phyloP scores from a whole-genome alignment of 2,329 filamentous ascomycete species.

The Hymenoscyphus albidus region DNA sequence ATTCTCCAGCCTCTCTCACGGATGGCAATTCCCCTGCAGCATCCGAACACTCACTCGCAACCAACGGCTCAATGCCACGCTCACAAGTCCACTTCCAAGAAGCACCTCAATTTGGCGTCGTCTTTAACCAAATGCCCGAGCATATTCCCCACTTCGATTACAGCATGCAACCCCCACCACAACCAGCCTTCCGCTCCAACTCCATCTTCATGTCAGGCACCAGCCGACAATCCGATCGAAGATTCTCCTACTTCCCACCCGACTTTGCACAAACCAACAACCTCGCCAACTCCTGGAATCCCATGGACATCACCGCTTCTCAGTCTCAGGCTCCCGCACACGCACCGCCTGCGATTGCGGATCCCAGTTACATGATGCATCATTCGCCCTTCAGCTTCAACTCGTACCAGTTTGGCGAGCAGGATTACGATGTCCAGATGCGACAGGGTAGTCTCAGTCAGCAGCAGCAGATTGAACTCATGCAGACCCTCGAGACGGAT shows the following conservation, averaged over 20 bases:
- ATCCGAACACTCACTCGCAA: conserved; percentile 40
- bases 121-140: conserved; percentile 54
- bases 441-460: conserved; percentile 69
- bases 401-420: conserved; percentile 37
- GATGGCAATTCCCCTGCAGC: conserved; percentile 46
- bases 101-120: conserved; percentile 54
- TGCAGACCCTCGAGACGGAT: conserved; percentile 72
- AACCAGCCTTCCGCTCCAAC: conserved; percentile 59
- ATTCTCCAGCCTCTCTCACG: conserved; percentile 38
- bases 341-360: conserved; percentile 20
- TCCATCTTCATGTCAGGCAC: conserved; percentile 62
- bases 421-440: conserved; percentile 43
- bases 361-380: conserved; percentile 32
- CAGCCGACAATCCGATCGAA: conserved; percentile 48
- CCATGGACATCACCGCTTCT: conserved; percentile 15
- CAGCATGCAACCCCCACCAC: conserved; percentile 21
- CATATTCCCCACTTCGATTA: conserved; percentile 34
- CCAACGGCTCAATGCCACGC: conserved; percentile 35
- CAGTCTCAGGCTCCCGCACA: conserved; percentile 7
- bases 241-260: conserved; percentile 62
- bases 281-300: conserved; percentile 32
- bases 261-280: conserved; percentile 39
- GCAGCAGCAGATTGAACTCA: conserved; percentile 77
- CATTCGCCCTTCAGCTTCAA: conserved; percentile 30
- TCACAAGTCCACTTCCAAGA: conserved; percentile 37